Conservation (phyloP, 1,139 yeast species). For the Hansenula anomala region DNA sequence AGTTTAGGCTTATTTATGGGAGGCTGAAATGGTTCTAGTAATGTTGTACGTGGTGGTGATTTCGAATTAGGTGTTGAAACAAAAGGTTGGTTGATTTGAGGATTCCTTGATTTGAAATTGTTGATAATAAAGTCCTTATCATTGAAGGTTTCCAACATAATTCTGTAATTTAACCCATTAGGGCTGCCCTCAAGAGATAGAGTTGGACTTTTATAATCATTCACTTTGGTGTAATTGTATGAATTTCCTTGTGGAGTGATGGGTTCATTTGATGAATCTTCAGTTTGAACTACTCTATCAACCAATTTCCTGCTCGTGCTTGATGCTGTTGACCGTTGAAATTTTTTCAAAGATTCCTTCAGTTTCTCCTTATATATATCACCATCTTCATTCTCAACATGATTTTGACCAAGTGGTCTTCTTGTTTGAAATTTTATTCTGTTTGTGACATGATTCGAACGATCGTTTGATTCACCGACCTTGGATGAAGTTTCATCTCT, state of each 20-base stretch:
- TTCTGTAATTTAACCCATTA: too few species aligned
- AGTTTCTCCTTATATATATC: slow-evolving; percentile 2
- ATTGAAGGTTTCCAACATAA: neutral
- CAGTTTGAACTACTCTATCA: slow-evolving; percentile 6
- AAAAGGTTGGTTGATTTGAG: neutral
- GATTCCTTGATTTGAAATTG: neutral
- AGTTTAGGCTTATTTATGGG: neutral
- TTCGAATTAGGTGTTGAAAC: too few species aligned
- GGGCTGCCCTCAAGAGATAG: too few species aligned
- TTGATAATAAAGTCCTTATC: neutral
- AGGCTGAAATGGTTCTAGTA: too few species aligned
- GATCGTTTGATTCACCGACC: too few species aligned
- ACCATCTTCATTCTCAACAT: neutral
- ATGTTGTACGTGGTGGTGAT: too few species aligned
- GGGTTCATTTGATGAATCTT: too few species aligned
- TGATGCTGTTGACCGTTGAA: neutral
- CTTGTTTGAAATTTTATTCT: neutral
- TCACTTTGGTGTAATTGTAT: too few species aligned
- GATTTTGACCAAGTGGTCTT: neutral
- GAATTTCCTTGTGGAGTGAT: too few species aligned
- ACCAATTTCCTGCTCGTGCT: neutral
- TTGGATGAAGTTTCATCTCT: too few species aligned
- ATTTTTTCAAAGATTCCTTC: slow-evolving; percentile 6
- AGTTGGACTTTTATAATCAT: too few species aligned
- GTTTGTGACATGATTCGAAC: neutral